A percentile compares a stretch with the other conserved stretches of the same genome.
Evolutionary conservation across 495 filamentous ascomycete species (phyloP).

Genomic region (Pseudotulostoma volvatum): DNA sequence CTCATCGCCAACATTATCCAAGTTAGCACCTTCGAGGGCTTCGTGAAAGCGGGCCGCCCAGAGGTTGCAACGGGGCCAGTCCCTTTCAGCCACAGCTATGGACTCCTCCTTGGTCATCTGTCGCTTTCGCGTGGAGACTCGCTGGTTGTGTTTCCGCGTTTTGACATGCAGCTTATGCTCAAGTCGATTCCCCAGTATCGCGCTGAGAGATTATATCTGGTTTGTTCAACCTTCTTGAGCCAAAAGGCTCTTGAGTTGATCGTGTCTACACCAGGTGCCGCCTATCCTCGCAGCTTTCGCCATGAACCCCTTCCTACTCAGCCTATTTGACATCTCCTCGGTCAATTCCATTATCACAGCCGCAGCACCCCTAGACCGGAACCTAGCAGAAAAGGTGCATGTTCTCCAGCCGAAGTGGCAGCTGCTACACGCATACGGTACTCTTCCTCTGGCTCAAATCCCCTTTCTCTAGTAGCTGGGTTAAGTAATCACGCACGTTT

Average conservation of each 20-base stretch:
- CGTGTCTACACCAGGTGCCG: constrained; percentile 1
- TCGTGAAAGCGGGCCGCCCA: not conserved
- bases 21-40: not conserved
- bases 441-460: no score
- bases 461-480: no score
- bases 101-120: not conserved
- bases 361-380: constrained; percentile 3
- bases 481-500: no score
- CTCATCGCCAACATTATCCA: constrained; percentile 2
- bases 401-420: constrained; percentile 3
- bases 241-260: no score
- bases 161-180: constrained; percentile 1
- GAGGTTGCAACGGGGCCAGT: not conserved
- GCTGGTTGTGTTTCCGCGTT: not conserved
- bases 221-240: not conserved
- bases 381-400: constrained; percentile 1
- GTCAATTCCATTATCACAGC: constrained; percentile 4
- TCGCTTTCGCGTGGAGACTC: constrained; percentile 1
- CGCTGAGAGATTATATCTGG: not conserved
- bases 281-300: constrained; percentile 3
- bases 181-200: not conserved
- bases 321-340: constrained; percentile 4
- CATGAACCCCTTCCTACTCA: constrained; percentile 5
- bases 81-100: constrained; percentile 1
- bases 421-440: constrained; percentile 4